Percentiles rank a stretch among this genome's conserved stretches.
These are phyloP conservation scores for Colletotrichum gigasporum DNA, from an alignment of 2,329 filamentous ascomycete genomes.

Conservation along the genomic window DNA sequence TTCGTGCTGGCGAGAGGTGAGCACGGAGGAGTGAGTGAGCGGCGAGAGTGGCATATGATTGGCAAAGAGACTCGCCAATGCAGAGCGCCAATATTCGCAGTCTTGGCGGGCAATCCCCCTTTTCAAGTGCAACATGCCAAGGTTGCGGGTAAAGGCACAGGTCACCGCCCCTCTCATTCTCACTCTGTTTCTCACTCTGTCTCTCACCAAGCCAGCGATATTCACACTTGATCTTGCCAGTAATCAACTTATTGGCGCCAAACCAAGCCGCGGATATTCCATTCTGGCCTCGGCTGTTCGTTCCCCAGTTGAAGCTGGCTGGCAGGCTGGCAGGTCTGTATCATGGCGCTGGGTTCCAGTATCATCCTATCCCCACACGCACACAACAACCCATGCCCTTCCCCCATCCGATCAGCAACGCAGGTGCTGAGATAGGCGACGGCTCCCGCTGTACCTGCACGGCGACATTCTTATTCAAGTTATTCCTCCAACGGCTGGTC, in stretches of 20 bases:
- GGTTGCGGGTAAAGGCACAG: conserved; percentile 8
- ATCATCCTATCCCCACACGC: neutral
- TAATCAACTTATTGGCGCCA: neutral
- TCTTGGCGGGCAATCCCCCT: conserved; percentile 23
- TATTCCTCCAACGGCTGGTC: conserved; percentile 27
- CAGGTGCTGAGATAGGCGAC: conserved; percentile 3
- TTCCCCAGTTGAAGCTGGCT: too few species aligned
- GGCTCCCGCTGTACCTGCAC: conserved; percentile 2
- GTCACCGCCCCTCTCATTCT: neutral
- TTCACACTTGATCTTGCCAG: neutral
- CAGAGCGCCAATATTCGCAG: conserved; percentile 18
- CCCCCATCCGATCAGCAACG: conserved; percentile 9
- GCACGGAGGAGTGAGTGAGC: neutral
- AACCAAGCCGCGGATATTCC: too few species aligned
- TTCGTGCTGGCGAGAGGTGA: neutral
- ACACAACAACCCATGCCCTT: neutral
- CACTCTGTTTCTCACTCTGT: conserved; percentile 12
- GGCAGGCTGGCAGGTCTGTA: too few species aligned
- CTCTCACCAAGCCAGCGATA: neutral
- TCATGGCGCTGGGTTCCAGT: too few species aligned
- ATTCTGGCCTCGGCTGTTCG: too few species aligned
- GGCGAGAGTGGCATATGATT: neutral
- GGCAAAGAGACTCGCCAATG: conserved; percentile 10
- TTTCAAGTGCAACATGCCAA: conserved; percentile 27
- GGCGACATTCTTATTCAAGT: neutral